These are phyloP conservation scores for Candida alai DNA, from an alignment of 805 yeast species.

Conservation along the genomic window DNA sequence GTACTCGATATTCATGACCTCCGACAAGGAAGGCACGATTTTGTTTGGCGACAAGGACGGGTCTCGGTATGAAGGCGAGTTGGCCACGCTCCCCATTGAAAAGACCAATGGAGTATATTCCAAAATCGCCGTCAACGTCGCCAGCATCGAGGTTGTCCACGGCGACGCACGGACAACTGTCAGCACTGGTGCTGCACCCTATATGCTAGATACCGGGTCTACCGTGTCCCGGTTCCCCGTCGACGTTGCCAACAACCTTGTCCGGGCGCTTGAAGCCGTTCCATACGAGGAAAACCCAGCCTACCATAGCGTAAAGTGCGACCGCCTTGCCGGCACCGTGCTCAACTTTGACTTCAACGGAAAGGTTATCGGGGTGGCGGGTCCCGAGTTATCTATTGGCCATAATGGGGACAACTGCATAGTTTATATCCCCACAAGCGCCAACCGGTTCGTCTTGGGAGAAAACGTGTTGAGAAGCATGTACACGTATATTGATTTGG, in stretches of 20 bases:
- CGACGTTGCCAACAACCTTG: slow-evolving; percentile 28
- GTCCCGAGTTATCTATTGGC: slow-evolving; percentile 1
- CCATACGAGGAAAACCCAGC: too few relatives aligned
- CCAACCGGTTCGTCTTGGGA: slow-evolving; percentile 43
- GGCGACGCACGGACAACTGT: slow-evolving; percentile 42
- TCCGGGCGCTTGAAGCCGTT: slow-evolving; percentile 34
- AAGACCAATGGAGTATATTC: slow-evolving; percentile 31
- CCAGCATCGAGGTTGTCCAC: slow-evolving; percentile 8
- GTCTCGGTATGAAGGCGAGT: slow-evolving; percentile 20
- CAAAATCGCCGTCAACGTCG: slow-evolving; percentile 1
- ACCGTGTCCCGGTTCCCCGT: slow-evolving; percentile 42
- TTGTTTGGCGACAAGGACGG: slow-evolving; percentile 26
- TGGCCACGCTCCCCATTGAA: slow-evolving; percentile 16
- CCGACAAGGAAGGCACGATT: slow-evolving; percentile 18
- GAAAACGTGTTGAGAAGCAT: slow-evolving; percentile 61
- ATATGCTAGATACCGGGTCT: slow-evolving; percentile 32
- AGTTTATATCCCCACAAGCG: slow-evolving; percentile 7
- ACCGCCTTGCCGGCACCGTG: slow-evolving; percentile 7
- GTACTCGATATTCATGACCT: slow-evolving; percentile 29
- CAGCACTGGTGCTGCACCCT: slow-evolving; percentile 28
- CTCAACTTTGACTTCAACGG: slow-evolving; percentile 55
- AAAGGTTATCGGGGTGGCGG: slow-evolving; percentile 46
- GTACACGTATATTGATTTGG: slow-evolving; percentile 62
- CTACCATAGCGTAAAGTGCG: too few relatives aligned
- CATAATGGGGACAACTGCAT: not conserved